Conservation (phyloP, 2,329 filamentous ascomycete genomes). For the Leptographium wingfieldii region DNA sequence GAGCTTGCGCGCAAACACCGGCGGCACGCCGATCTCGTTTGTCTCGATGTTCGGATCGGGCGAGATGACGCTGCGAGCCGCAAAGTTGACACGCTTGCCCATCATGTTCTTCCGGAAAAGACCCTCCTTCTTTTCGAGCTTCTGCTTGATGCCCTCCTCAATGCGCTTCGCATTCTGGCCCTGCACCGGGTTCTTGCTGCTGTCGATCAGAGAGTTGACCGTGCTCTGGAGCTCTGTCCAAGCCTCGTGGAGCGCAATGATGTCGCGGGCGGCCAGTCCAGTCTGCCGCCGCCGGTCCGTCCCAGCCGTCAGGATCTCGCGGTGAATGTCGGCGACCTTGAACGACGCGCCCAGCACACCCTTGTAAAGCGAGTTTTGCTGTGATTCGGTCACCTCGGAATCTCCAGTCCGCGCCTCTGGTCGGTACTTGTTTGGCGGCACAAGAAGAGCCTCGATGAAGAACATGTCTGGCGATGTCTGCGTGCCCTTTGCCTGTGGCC, state of each 20-base stretch:
- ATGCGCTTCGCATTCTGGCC: constrained; percentile 65
- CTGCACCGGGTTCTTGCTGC: constrained; percentile 70
- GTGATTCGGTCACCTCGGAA: constrained; percentile 71
- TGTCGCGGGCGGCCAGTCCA: constrained; percentile 36
- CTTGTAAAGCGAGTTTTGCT: constrained; percentile 82
- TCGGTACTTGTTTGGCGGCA: constrained; percentile 85
- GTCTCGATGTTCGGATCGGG: constrained; percentile 98
- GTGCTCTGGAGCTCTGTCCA: constrained; percentile 77
- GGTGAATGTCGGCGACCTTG: constrained; percentile 59
- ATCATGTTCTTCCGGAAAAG: constrained; percentile 99
- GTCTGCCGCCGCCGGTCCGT: constrained; percentile 19
- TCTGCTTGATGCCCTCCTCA: constrained; percentile 93
- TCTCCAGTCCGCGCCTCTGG: constrained; percentile 75
- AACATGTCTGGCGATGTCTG: constrained; percentile 77
- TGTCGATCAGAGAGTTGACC: constrained; percentile 88
- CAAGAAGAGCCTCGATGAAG: constrained; percentile 74
- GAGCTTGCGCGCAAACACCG: constrained; percentile 92
- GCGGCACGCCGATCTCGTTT: constrained; percentile 94
- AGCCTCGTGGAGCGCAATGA: constrained; percentile 66
- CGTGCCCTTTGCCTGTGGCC: constrained; percentile 45
- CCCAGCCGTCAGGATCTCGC: constrained; percentile 43
- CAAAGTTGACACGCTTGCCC: constrained; percentile 99
- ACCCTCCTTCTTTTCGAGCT: constrained; percentile 96
- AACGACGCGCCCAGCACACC: constrained; percentile 66
- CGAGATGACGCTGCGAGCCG: constrained; percentile 92